phyloP scores from a whole-genome alignment of 164 flowering plant species.

The Annona cherimola region DNA sequence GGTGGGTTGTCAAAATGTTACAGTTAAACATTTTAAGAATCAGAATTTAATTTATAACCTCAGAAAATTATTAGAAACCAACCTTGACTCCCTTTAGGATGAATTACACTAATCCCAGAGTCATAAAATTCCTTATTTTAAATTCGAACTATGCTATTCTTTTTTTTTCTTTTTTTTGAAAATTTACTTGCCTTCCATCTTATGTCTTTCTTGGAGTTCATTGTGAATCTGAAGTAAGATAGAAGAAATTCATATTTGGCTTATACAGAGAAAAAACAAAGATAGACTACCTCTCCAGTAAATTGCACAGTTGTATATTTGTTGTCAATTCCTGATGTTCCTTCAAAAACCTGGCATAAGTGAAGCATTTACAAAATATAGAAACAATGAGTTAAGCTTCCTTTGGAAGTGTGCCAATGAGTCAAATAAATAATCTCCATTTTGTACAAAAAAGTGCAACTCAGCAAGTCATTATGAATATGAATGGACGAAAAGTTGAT shows the following conservation, averaged over 20 bases:
- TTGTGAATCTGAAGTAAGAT: not conserved
- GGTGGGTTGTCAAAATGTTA: too few species aligned
- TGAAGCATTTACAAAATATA: constrained; percentile 7
- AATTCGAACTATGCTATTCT: too few species aligned
- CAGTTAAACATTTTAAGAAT: too few species aligned
- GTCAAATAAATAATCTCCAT: not conserved
- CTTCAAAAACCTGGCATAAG: constrained; percentile 81
- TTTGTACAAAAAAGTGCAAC: not conserved
- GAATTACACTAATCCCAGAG: too few species aligned
- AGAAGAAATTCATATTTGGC: not conserved
- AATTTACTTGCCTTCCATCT: too few species aligned
- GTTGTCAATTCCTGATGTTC: constrained; percentile 98
- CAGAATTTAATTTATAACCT: too few species aligned
- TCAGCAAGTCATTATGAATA: not conserved
- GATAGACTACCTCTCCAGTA: constrained; percentile 85
- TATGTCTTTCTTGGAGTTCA: too few species aligned
- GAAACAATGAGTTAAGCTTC: not conserved
- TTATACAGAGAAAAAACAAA: not conserved
- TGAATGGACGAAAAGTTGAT: not conserved
- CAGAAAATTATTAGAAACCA: too few species aligned
- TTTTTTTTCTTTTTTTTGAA: too few species aligned
- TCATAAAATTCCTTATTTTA: too few species aligned
- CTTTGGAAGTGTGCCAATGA: too few species aligned
- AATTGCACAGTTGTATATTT: constrained; percentile 96
- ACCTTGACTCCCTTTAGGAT: too few species aligned